Percentiles rank a stretch among this genome's conserved stretches.
These are phyloP conservation scores for Coemansia sp. DNA, from an alignment of 192 early-diverging fungal species.

Conservation along the genomic window DNA sequence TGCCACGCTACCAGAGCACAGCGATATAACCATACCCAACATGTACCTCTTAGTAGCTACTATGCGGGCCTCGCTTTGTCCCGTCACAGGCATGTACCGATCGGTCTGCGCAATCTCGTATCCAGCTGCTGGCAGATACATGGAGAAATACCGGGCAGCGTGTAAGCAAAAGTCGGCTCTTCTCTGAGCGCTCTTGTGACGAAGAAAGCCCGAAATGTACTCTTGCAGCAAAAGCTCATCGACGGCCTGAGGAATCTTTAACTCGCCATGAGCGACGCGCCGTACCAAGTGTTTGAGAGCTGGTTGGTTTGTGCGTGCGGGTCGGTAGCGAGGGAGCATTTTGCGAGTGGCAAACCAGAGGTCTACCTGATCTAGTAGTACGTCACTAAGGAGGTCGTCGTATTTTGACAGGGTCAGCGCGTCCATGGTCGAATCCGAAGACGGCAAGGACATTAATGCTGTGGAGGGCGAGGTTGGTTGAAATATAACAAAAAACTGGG, in stretches of 20 bases:
- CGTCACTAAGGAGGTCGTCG: conserved; percentile 52
- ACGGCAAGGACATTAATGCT: conserved; percentile 4
- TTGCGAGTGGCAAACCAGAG: conserved; percentile 50
- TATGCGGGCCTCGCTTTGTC: conserved; percentile 32
- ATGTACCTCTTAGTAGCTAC: conserved; percentile 36
- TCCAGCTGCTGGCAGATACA: conserved; percentile 61
- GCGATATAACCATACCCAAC: conserved; percentile 30
- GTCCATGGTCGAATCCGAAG: conserved; percentile 36
- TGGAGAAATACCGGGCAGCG: conserved; percentile 56
- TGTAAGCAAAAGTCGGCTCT: conserved; percentile 44
- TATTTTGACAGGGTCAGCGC: conserved; percentile 45
- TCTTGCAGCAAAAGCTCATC: conserved; percentile 28
- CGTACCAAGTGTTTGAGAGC: conserved; percentile 12
- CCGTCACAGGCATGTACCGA: conserved; percentile 51
- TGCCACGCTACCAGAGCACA: conserved; percentile 56
- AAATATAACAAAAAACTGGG: conserved; percentile 21
- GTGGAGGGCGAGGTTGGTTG: conserved; percentile 14
- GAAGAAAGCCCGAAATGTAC: conserved; percentile 26
- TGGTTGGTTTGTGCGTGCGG: conserved; percentile 10
- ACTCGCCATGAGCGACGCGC: conserved; percentile 14
- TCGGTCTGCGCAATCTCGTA: conserved; percentile 60
- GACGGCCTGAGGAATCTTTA: conserved; percentile 17
- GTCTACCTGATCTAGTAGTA: conserved; percentile 41
- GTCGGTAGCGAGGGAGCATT: conserved; percentile 40
- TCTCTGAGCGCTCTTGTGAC: conserved; percentile 24